A percentile compares a stretch with the other conserved stretches of the same genome.
Conservation (phyloP, 257 asterid species). For the Solanum ahanhuiri region DNA sequence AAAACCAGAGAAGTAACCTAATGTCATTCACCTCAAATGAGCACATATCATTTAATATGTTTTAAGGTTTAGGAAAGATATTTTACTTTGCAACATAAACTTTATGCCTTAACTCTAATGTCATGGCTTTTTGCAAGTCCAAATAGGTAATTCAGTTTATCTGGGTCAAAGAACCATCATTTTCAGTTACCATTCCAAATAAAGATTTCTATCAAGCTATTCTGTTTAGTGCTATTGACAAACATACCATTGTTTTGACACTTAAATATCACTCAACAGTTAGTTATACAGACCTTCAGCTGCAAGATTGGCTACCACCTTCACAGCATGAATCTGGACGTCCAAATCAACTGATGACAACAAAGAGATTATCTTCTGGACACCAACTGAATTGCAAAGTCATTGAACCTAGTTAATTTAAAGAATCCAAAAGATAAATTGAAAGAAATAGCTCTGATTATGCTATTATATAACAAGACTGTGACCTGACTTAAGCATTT, state of each 20-base stretch:
- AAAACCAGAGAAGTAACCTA: background rate
- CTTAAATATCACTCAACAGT: background rate
- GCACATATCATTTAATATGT: background rate
- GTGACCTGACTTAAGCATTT: background rate
- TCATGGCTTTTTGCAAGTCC: background rate
- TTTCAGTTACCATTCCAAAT: background rate
- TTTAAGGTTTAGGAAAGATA: background rate
- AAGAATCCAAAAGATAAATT: background rate
- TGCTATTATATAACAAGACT: background rate
- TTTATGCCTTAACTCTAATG: background rate
- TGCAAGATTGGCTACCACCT: slow-evolving; percentile 95
- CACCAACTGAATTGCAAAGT: slow-evolving; percentile 56
- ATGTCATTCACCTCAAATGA: background rate
- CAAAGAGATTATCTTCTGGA: slow-evolving; percentile 71
- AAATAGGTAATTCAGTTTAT: background rate
- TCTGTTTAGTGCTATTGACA: background rate
- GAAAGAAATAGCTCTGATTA: background rate
- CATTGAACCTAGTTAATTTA: slow-evolving; percentile 5
- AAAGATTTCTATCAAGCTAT: background rate
- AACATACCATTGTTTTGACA: background rate
- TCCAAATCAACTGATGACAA: slow-evolving; percentile 64
- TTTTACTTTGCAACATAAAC: background rate
- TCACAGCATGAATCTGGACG: slow-evolving; percentile 90
- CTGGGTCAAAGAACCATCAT: background rate
- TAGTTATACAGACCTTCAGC: slow-evolving; percentile 60